Percentiles rank a stretch among this genome's conserved stretches.
These are phyloP conservation scores for Chionographis japonica DNA, from an alignment of 106 monocot genomes.

Conservation along the genomic window DNA sequence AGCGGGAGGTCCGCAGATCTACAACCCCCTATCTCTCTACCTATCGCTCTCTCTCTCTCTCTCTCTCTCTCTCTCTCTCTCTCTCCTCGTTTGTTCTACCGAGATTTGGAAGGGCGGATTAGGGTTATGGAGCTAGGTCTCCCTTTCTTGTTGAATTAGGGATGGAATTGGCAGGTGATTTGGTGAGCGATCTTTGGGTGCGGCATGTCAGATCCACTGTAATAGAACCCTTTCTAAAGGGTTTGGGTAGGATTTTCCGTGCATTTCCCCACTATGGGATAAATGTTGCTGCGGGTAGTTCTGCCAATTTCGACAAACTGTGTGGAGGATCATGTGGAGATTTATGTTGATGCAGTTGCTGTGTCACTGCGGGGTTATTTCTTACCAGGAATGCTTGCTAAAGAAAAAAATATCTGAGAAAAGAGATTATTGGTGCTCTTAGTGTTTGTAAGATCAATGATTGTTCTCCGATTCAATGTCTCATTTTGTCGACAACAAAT, in stretches of 20 bases:
- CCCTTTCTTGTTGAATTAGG: background rate
- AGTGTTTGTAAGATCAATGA: too few species aligned
- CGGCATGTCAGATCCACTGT: background rate
- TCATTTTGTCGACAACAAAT: background rate
- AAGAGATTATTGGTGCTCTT: too few species aligned
- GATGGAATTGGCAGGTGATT: background rate
- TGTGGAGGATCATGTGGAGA: too few species aligned
- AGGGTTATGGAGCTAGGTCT: constrained; percentile 1
- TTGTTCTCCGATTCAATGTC: background rate
- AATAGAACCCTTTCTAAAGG: too few species aligned
- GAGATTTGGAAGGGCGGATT: background rate
- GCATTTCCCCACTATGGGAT: too few species aligned
- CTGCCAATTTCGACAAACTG: too few species aligned
- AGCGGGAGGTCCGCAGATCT: constrained; percentile 58
- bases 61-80: background rate
- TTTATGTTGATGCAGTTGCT: too few species aligned
- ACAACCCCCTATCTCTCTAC: background rate
- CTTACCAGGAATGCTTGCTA: too few species aligned
- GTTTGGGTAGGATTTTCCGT: too few species aligned
- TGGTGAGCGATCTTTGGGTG: background rate
- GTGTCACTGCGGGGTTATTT: too few species aligned
- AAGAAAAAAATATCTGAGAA: too few species aligned
- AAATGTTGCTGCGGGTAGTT: too few species aligned
- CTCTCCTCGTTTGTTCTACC: background rate
- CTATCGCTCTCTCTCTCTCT: background rate